Base-by-base conservation (phyloP, 768 basidiomycete genomes). In the Lentinula boryana region DNA sequence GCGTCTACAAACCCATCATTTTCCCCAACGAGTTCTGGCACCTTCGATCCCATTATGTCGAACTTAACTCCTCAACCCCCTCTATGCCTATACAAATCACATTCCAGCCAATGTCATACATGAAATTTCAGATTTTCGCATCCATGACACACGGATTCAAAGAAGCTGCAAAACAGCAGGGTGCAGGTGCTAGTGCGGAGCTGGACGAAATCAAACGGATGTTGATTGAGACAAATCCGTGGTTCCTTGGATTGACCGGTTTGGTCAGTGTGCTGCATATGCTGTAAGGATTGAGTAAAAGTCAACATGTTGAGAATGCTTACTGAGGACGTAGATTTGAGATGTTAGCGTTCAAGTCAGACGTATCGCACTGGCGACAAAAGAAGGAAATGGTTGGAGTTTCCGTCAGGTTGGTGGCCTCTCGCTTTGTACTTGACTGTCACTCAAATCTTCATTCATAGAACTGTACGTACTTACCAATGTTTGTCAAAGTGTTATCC, bases 1-100 rank as follows among this genome's bases (percentile, higher is more conserved):
- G 84, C 3, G 84, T 80, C 63, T 94, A 95, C 80, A 89, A 86
- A 67, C 96, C 96, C 8, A 86, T 95, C 61, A 70, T 98, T 40
- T 98, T 89, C 73, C 84, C 93, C 13, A 98, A 98, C 69, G 94
- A 97, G 68, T 98, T 98, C 74, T 98, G 96, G 94, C 84, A 89
- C 63, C 80, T 93, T 33, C 84, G 86, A 41, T 87, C 89, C 44
- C 88, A 95, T 62, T 87, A 92, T 66, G 71, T 84, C 60, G 90
- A 95, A 67, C 82, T 98, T 71, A 98, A 98, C 71, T 71, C 78
- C n/a, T 92, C 93, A 1, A 93, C 91, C 3, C 79, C 84, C 8
- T 80, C 70, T 8, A 75, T 98, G 0, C 94, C 96, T 1, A 78
- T 99, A 18, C 84, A 87, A 64, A 80, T 99, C 64, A 83, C 83